Conservation (phyloP, 805 yeast genomes). For the Starmerella bacillaris region DNA sequence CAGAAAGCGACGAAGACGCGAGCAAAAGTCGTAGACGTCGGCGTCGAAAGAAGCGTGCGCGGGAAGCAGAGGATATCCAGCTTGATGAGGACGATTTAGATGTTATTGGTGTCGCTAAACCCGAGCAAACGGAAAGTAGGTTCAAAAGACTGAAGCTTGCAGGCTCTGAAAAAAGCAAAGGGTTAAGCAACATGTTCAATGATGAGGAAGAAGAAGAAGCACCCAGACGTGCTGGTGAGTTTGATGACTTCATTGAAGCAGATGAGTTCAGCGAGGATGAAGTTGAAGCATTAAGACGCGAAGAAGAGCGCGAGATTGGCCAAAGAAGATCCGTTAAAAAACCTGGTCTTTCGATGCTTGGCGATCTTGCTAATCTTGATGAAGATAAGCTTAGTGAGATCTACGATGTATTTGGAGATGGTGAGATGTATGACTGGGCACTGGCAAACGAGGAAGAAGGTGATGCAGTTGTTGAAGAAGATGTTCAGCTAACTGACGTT, state of each 20-base stretch:
- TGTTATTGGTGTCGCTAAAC: constrained; percentile 35
- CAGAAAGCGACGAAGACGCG: constrained; percentile 40
- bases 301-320: constrained; percentile 31
- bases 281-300: constrained; percentile 45
- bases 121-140: constrained; percentile 25
- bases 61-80: constrained; percentile 22
- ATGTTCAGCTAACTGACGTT: constrained; percentile 58
- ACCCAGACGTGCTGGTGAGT: constrained; percentile 40
- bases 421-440: constrained; percentile 97
- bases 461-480: constrained; percentile 24
- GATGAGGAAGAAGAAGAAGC: constrained; percentile 31
- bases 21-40: constrained; percentile 15
- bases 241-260: constrained; percentile 93
- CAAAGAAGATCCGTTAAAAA: constrained; percentile 7
- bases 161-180: constrained; percentile 21
- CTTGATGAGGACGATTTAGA: constrained; percentile 93
- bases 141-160: constrained; percentile 78
- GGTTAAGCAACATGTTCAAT: constrained; percentile 51
- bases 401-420: constrained; percentile 91
- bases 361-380: constrained; percentile 36
- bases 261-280: constrained; percentile 68
- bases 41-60: constrained; percentile 7
- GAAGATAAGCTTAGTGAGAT: constrained; percentile 84
- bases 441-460: constrained; percentile 65
- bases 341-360: constrained; percentile 15